phyloP scores from a whole-genome alignment of 306 rosid species.

The Carpinus viminea region DNA sequence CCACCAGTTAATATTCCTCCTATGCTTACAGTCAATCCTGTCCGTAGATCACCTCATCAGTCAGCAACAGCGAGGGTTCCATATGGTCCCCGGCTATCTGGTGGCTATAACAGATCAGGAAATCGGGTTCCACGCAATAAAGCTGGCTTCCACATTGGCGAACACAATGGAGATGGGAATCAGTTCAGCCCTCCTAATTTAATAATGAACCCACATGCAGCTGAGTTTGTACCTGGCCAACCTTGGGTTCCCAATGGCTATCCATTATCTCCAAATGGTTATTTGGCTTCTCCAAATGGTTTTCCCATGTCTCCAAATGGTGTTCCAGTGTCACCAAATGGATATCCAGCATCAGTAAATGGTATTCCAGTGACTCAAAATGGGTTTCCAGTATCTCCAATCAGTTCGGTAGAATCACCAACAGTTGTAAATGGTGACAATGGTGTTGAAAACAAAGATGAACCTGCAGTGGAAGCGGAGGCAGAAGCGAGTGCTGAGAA shows the following conservation, averaged over 20 bases:
- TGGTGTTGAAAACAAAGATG: slow-evolving; percentile 36
- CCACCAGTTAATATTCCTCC: slow-evolving; percentile 92
- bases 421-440: slow-evolving; percentile 37
- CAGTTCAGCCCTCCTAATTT: slow-evolving; percentile 62
- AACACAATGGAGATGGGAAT: slow-evolving; percentile 60
- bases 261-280: slow-evolving; percentile 69
- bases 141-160: slow-evolving; percentile 53
- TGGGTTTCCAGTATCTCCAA: slow-evolving; percentile 56
- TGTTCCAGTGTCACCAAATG: slow-evolving; percentile 54
- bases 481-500: slow-evolving; percentile 40
- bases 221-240: slow-evolving; percentile 88
- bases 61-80: slow-evolving; percentile 97
- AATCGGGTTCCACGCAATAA: slow-evolving; percentile 75
- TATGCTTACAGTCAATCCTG: slow-evolving; percentile 72
- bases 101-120: slow-evolving; percentile 82
- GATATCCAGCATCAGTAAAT: slow-evolving; percentile 45
- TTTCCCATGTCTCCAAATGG: slow-evolving; percentile 58
- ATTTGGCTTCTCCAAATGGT: slow-evolving; percentile 56
- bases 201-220: slow-evolving; percentile 96
- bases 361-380: slow-evolving; percentile 53
- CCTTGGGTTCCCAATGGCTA: slow-evolving; percentile 83
- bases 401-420: slow-evolving; percentile 49
- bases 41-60: slow-evolving; percentile 91
- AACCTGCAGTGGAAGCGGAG: slow-evolving; percentile 34
- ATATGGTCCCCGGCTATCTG: slow-evolving; percentile 92